These are phyloP conservation scores for Typha latifolia DNA, from an alignment of 176 grass and related monocot species.

Conservation along the genomic window DNA sequence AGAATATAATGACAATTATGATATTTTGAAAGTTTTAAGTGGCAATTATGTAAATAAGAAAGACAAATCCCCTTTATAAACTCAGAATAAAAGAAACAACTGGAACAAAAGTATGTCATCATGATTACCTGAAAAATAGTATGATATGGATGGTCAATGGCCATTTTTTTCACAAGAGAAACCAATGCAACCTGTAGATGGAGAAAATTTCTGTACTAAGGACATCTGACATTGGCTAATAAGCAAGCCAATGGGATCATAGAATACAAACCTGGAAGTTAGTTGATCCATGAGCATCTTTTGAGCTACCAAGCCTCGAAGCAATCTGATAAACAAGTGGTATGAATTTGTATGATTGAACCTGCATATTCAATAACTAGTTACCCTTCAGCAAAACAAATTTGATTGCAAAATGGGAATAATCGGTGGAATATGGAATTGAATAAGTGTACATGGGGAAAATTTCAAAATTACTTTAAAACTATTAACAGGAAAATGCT, in stretches of 20 bases:
- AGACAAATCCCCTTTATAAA: too few species aligned
- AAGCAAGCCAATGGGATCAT: conserved; percentile 4
- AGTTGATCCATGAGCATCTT: conserved; percentile 66
- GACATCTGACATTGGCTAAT: not conserved
- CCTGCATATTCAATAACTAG: conserved; percentile 38
- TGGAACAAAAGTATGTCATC: not conserved
- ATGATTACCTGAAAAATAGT: conserved; percentile 84
- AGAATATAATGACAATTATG: too few species aligned
- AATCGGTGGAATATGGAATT: conserved; percentile 16
- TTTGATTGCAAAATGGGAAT: conserved; percentile 9
- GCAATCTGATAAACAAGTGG: conserved; percentile 94
- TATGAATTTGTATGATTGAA: conserved; percentile 87
- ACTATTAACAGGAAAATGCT: too few species aligned
- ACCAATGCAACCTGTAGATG: conserved; percentile 52
- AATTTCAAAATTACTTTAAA: not conserved
- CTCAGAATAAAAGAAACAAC: not conserved
- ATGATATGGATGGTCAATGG: conserved; percentile 94
- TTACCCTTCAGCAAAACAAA: conserved; percentile 1
- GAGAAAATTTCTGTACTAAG: not conserved
- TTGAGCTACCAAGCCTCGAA: conserved; percentile 87
- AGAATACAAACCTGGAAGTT: conserved; percentile 65
- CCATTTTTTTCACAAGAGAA: conserved; percentile 95
- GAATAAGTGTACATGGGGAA: not conserved
- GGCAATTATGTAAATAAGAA: too few species aligned
- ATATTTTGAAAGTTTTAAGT: too few species aligned